Conservation (phyloP, 805 yeast species). For the Candida takata region DNA sequence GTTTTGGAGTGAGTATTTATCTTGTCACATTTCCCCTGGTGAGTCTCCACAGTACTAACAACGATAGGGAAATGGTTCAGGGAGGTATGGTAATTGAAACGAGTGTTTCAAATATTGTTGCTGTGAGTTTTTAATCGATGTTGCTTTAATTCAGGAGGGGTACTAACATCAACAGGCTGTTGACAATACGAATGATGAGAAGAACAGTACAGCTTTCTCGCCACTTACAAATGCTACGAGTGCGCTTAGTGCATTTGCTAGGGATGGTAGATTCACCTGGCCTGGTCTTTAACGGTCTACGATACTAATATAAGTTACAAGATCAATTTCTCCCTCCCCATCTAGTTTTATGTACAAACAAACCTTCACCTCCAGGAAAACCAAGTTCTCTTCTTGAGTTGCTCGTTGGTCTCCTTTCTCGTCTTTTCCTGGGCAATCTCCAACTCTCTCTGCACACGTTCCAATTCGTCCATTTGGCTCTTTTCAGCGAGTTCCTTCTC, state of each 20-base stretch:
- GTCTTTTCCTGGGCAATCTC: conserved; percentile 26
- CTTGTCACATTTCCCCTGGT: too few relatives aligned
- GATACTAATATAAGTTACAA: too few relatives aligned
- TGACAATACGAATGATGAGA: conserved; percentile 46
- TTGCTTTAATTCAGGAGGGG: not conserved
- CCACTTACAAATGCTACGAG: conserved; percentile 24
- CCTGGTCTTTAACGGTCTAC: conserved; percentile 20
- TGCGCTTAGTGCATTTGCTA: conserved; percentile 21
- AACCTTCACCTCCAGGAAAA: conserved; percentile 22
- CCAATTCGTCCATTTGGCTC: conserved; percentile 35
- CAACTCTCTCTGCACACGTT: conserved; percentile 32
- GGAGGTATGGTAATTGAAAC: conserved; percentile 99
- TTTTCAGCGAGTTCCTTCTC: conserved; percentile 41
- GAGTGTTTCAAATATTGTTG: conserved; percentile 71
- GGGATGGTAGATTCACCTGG: conserved; percentile 25
- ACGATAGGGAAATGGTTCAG: conserved; percentile 68
- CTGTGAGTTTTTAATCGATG: conserved; percentile 23
- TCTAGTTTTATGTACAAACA: not conserved
- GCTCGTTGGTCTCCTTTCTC: conserved; percentile 26
- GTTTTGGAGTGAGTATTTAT: conserved; percentile 49
- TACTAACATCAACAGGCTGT: conserved; percentile 37
- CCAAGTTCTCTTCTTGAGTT: conserved; percentile 27
- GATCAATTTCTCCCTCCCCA: too few relatives aligned
- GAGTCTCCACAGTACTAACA: not conserved
- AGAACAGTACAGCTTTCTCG: conserved; percentile 5